Evolutionary conservation across 352 stramenopile species (phyloP), one percentile per base, ranked within the genome.

Genomic region (Elongisporangium undulatum): DNA sequence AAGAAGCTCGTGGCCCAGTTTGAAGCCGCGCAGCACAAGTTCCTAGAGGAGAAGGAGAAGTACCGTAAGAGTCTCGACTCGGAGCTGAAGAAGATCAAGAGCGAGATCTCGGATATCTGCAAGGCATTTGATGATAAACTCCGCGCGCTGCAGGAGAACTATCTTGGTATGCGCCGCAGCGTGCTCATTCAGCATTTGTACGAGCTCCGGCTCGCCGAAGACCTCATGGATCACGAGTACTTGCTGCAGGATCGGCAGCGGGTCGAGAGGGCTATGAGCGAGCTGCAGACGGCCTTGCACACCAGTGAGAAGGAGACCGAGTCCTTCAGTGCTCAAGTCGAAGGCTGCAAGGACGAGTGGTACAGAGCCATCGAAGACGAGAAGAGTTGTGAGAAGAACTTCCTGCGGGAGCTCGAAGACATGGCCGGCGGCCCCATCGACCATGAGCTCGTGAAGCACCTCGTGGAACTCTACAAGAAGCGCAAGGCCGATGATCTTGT

Each of bases 41-140:
- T 97, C 22, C 66, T 80, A 21, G 91, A 98, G 29, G 87, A 96
- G 51, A 84, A 94, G 34, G 92, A 97, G 26, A 97, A 97, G 58
- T 93, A 94, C 62, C 78, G 79, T 19, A 97, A 98, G 65, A 82
- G 75, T 19, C 68, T 98, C 12, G 85, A 97, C 63, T 73, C 95
- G 26, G 90, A 97, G 62, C 72, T 97, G 39, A 93, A 94, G 53
- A 96, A 94, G 58, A 76, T 90, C 39, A 66, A 75, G 34, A 71
- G 70, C 13, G 90, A 97, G 56, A 85, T 97, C n/a, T 45, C 59
- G 9, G 90, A 97, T 26, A 64, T 97, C 39, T 86, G 86, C 56
- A 72, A 74, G 23, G 71, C 56, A 0, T 97, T 97, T 53, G 91
- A 97, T 64, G 87, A 98, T 19, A 87, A 85, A 55, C 61, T 98